Conservation (phyloP, 23 red algal genomes). For the Pyropia haitanensis region DNA sequence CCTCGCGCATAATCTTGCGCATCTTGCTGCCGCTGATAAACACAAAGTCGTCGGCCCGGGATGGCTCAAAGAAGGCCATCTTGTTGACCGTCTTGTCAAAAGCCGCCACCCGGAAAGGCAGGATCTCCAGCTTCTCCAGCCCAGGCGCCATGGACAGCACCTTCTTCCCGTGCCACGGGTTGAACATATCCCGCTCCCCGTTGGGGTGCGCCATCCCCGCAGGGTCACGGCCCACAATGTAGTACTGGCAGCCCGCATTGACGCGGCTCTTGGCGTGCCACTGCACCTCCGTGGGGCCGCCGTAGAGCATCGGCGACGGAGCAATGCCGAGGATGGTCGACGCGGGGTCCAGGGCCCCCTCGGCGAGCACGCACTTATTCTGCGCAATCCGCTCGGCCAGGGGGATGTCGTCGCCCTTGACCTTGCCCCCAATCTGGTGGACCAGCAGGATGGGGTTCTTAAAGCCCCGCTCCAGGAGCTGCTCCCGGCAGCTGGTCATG, state of each 20-base stretch:
- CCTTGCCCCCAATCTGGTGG: conserved; percentile 96
- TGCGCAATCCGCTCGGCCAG: conserved; percentile 72
- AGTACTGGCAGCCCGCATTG: conserved; percentile 98
- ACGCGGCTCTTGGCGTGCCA: conserved; percentile 98
- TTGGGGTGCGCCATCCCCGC: conserved; percentile 96
- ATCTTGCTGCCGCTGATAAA: conserved; percentile 98
- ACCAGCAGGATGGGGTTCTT: conserved; percentile 93
- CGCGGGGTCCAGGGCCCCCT: conserved; percentile 84
- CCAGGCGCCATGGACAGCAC: conserved; percentile 85
- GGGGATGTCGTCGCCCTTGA: conserved; percentile 95
- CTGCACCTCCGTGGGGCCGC: conserved; percentile 94
- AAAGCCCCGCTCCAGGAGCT: conserved; percentile 77
- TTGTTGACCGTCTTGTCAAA: conserved; percentile 76
- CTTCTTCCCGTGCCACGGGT: conserved; percentile 98
- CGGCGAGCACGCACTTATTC: conserved; percentile 83
- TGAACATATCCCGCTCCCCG: conserved; percentile 84
- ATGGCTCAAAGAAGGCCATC: conserved; percentile 98
- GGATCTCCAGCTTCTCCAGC: conserved; percentile 94
- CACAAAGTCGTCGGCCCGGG: conserved; percentile 88
- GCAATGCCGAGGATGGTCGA: conserved; percentile 91
- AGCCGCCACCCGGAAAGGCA: conserved; percentile 95
- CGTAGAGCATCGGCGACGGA: conserved; percentile 97
- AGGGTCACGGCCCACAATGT: conserved; percentile 97
- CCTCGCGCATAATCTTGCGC: conserved; percentile 68
- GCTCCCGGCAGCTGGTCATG: conserved; percentile 78